Base-by-base conservation (phyloP, 73 alveolate species). In the Stentor roeselii region DNA sequence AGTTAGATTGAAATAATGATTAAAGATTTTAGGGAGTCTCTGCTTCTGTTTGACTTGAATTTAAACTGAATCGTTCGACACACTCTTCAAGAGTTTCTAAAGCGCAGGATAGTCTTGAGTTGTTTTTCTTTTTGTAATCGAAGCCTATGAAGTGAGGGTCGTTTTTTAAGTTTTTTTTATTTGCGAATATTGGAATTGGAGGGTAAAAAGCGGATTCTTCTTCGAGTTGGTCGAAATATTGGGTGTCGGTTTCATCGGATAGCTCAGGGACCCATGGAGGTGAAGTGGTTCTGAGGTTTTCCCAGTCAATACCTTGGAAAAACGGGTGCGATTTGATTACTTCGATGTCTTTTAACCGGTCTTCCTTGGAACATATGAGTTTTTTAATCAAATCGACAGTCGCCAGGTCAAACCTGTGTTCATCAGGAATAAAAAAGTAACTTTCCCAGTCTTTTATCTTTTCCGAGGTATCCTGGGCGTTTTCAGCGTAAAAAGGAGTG, bases 241-340 rank as follows among this genome's bases (percentile, higher is more conserved):
- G n/a, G n/a, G 74, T 58, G 74, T 58, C 74, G 27, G n/a, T 15
- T 14, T 58, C 74, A 58, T 58, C 27, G 74, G 74, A 58, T 58
- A 58, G n/a, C 27, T 58, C n/a, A 58, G 74, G 74, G n/a, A 58
- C 74, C 14, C 14, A 58, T 15, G 74, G 74, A 15, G 74, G 74
- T 21, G 74, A 15, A 14, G n/a, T 21, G n/a, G 87, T 92, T 82
- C 95, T 83, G 15, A 92, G 60, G 84, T 92, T 90, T 75, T 90
- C 91, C 95, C 97, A 92, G 84, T 92, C 95, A 40, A 92, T 78
- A 37, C 95, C 94, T 36, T 87, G 85, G 83, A 92, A 92, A 90
- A 90, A 92, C 15, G 97, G 97, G 84, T 92, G 97, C 61, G 89
- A 88, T 61, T 90, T 92, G 39, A 92, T 92, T 87, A 90, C 97